These are phyloP conservation scores for Fusarium verrucosum DNA, from an alignment of 2,329 filamentous ascomycete genomes.

Conservation along the genomic window DNA sequence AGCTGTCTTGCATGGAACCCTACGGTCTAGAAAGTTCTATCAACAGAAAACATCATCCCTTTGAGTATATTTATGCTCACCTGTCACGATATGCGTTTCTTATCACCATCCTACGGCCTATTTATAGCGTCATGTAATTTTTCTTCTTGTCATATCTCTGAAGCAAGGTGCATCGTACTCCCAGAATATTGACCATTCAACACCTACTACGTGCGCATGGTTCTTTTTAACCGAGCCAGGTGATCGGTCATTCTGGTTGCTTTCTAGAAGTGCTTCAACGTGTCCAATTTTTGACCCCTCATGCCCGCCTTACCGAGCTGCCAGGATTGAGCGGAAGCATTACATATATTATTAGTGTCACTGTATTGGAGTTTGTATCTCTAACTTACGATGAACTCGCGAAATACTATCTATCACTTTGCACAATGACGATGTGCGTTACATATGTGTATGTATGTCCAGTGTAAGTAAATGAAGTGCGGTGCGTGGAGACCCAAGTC, in stretches of 20 bases:
- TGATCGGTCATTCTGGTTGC: not conserved
- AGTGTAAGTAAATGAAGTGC: conserved; percentile 3
- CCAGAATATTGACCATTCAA: not conserved
- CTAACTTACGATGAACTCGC: not conserved
- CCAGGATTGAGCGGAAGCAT: not conserved
- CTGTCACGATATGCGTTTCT: too few relatives aligned
- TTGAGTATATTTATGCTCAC: not conserved
- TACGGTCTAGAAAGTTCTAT: not conserved
- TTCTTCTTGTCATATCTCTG: too few relatives aligned
- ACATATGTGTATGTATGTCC: too few relatives aligned
- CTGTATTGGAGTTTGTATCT: too few relatives aligned
- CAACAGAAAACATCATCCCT: not conserved
- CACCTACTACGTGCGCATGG: too few relatives aligned
- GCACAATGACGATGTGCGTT: not conserved
- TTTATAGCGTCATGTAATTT: not conserved
- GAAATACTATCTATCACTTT: not conserved
- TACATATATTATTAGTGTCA: not conserved
- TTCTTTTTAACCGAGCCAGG: too few relatives aligned
- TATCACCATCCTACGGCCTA: too few relatives aligned
- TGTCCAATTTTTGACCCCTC: not conserved
- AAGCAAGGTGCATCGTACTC: not conserved
- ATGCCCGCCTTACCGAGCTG: not conserved
- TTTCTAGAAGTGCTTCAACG: not conserved
- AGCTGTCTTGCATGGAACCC: not conserved
- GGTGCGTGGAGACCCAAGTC: not conserved